Conservation (phyloP, 768 basidiomycete genomes). For the Amanita polypyramis region DNA sequence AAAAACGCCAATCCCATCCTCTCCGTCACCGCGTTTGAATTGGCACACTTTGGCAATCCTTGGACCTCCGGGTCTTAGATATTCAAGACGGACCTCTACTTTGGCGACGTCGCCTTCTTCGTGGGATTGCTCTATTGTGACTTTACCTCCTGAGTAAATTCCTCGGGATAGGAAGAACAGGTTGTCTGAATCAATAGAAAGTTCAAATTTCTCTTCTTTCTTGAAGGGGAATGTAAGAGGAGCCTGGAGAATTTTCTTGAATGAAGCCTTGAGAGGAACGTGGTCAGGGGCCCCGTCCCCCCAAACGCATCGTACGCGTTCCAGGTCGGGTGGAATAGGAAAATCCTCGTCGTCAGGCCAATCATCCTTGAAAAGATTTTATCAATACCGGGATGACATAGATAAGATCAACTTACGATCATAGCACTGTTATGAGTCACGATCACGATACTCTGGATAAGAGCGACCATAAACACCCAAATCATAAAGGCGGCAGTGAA, state of each 20-base stretch:
- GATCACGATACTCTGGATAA: slow-evolving; percentile 12
- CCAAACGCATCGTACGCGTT: slow-evolving; percentile 4
- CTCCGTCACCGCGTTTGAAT: slow-evolving; percentile 16
- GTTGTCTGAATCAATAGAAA: slow-evolving; percentile 19
- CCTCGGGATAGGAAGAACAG: slow-evolving; percentile 26
- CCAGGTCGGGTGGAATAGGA: slow-evolving; percentile 5
- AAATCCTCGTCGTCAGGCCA: slow-evolving; percentile 3
- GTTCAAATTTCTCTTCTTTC: slow-evolving; percentile 12
- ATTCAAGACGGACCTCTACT: slow-evolving; percentile 10
- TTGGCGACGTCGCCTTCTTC: slow-evolving; percentile 4
- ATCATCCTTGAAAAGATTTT: neutral
- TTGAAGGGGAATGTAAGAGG: slow-evolving; percentile 4
- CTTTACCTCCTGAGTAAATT: slow-evolving; percentile 11
- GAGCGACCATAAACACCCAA: slow-evolving; percentile 13
- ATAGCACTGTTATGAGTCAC: slow-evolving; percentile 1
- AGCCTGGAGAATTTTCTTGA: neutral
- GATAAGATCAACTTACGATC: neutral
- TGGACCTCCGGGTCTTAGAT: slow-evolving; percentile 13
- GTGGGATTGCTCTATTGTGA: slow-evolving; percentile 10
- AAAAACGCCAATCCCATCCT: slow-evolving; percentile 25
- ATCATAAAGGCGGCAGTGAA: slow-evolving; percentile 12
- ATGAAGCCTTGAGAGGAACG: neutral
- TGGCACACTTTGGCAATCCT: slow-evolving; percentile 19
- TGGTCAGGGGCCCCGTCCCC: neutral
- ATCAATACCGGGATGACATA: neutral